Conservation (phyloP, 768 basidiomycete species). For the Serendipita sp. region DNA sequence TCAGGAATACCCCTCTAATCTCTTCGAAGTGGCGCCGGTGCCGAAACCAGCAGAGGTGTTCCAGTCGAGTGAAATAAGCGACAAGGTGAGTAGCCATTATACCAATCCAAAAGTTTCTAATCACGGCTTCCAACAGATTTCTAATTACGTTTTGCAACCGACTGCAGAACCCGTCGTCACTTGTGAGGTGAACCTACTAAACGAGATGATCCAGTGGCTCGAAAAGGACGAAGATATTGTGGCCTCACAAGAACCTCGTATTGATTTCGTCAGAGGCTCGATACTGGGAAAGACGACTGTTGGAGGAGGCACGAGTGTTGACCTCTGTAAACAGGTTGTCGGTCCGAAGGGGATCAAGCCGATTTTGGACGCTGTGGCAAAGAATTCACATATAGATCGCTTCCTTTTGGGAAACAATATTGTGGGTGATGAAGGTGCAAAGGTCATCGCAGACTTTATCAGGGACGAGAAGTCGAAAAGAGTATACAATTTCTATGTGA, state of each 20-base stretch:
- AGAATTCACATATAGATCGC: conserved; percentile 8
- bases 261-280: conserved; percentile 10
- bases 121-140: not conserved
- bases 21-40: not conserved
- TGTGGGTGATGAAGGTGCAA: conserved; percentile 7
- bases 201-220: conserved; percentile 11
- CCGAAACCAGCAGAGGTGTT: not conserved
- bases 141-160: not conserved
- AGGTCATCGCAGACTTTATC: conserved; percentile 11
- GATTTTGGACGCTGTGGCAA: conserved; percentile 10
- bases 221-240: conserved; percentile 7
- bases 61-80: not conserved
- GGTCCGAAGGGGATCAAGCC: conserved; percentile 10
- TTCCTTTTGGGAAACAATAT: conserved; percentile 11
- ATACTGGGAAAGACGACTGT: conserved; percentile 11
- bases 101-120: not conserved
- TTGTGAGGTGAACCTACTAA: conserved; percentile 6
- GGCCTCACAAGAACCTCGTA: conserved; percentile 9
- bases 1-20: not conserved
- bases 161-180: conserved; percentile 11
- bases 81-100: not conserved
- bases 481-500: conserved; percentile 10
- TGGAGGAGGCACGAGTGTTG: conserved; percentile 8
- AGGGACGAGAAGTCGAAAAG: conserved; percentile 7
- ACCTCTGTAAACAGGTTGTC: conserved; percentile 11